Percentiles rank a stretch among this genome's conserved stretches.
These are phyloP conservation scores for Singerocomus inundabilis DNA, from an alignment of 1,284 basidiomycete species.

Conservation along the genomic window DNA sequence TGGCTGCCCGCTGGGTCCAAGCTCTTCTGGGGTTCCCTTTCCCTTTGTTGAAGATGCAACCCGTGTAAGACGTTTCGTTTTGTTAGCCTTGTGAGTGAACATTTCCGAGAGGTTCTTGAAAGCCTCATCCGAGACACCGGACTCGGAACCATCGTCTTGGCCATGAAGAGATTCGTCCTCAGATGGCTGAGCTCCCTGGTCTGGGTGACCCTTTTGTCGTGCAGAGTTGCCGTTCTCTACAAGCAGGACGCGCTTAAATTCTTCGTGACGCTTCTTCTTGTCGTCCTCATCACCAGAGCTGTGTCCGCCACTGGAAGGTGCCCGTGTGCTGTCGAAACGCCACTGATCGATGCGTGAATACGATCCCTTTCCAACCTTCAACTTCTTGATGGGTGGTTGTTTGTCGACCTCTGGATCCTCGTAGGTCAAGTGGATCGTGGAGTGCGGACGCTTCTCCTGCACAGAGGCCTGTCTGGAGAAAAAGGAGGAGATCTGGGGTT, in stretches of 20 bases:
- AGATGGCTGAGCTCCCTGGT: conserved; percentile 10
- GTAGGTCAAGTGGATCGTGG: conserved; percentile 54
- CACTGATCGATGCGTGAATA: conserved; percentile 32
- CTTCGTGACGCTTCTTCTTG: conserved; percentile 41
- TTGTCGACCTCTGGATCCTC: conserved; percentile 39
- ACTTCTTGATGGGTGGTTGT: conserved; percentile 40
- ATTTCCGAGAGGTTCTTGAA: conserved; percentile 49
- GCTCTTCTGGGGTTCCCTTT: conserved; percentile 45
- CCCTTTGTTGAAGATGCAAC: conserved; percentile 23
- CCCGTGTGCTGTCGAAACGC: conserved; percentile 34
- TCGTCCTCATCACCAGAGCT: conserved; percentile 14
- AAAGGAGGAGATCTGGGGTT: conserved; percentile 55
- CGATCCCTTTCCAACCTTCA: conserved; percentile 19
- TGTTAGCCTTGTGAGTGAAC: conserved; percentile 43
- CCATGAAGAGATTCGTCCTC: conserved; percentile 27
- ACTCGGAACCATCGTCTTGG: conserved; percentile 28
- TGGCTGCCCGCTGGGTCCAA: conserved; percentile 75
- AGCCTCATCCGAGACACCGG: conserved; percentile 44
- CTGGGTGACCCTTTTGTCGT: conserved; percentile 5
- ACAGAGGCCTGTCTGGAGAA: conserved; percentile 41
- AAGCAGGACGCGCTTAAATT: conserved; percentile 56
- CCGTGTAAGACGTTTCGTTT: conserved; percentile 33
- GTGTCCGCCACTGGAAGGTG: conserved; percentile 16
- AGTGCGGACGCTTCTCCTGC: conserved; percentile 28
- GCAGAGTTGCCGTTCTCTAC: conserved; percentile 42